Evolutionary conservation across 176 grass and related monocot species (phyloP), one percentile per base, ranked within the genome.

Genomic region (Avena insularis): DNA sequence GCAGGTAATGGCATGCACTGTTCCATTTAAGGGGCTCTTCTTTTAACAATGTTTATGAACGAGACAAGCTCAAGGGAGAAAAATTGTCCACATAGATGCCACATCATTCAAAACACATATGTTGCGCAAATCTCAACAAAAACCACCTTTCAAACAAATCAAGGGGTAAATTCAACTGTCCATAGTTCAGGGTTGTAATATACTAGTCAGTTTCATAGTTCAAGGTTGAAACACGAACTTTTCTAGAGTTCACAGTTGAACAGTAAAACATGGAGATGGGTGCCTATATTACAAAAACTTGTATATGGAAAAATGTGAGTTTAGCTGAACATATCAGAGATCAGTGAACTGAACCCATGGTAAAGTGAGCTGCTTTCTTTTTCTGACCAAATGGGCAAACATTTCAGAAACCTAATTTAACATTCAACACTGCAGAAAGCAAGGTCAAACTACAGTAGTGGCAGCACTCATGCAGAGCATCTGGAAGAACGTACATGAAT

Each of bases 241-340:
- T 73, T 48, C 43, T 72, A 27, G 71, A 49, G 45, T 74, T 74
- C 71, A 20, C 20, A 14, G n/a, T 73, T 73, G 70, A 73, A 73
- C n/a, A 73, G 43, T 13, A 12, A 57, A 75, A 82, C 47, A 82
- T 66, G 14, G 19, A 87, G 19, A 87, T 53, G 70, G 63, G 75
- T 76, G 27, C 45, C 29, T 81, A 25, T 82, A 33, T 49, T 87
- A 82, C 57, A 87, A 79, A 64, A 82, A 31, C 47, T 77, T 36
- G 46, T 63, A 78, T 19, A 73, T 55, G 71, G 19, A 83, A 55
- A 55, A 68, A 46, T 79, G 10, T 46, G 25, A 63, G 36, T 45
- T 56, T 7, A 3, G 29, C n/a, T 77, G 73, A 40, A 63, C 40
- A 85, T 49, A 83, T 69, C 59, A 70, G n/a, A 16, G 75, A 82